These are phyloP conservation scores for Reticulascus tulasneorum DNA, from an alignment of 2,329 filamentous ascomycete species.

Conservation along the genomic window DNA sequence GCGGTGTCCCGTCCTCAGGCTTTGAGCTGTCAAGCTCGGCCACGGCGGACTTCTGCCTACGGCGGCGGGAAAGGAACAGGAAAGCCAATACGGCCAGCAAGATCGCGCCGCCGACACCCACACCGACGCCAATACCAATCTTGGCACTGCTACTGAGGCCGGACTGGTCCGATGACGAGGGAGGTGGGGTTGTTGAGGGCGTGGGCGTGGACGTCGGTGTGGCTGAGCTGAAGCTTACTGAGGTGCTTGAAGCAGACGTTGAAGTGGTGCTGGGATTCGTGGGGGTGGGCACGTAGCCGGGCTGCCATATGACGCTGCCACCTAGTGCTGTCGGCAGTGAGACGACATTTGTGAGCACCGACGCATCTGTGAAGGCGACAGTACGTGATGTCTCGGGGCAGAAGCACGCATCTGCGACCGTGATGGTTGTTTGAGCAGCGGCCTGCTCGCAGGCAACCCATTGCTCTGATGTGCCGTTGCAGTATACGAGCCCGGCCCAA, in stretches of 20 bases:
- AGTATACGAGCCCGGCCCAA: constrained; percentile 31
- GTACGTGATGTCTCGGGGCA: constrained; percentile 24
- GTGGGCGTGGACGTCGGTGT: constrained; percentile 1
- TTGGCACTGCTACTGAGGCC: constrained; percentile 20
- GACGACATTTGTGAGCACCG: constrained; percentile 21
- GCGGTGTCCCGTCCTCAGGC: not conserved
- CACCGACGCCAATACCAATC: constrained; percentile 18
- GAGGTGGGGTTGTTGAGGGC: not conserved
- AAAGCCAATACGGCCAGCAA: constrained; percentile 16
- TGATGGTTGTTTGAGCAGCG: constrained; percentile 15
- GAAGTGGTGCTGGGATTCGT: not conserved
- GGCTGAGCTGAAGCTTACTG: constrained; percentile 1
- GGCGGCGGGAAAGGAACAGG: constrained; percentile 16
- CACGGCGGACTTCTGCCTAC: not conserved
- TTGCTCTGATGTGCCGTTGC: constrained; percentile 24
- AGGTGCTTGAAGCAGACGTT: not conserved
- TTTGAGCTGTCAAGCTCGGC: constrained; percentile 1
- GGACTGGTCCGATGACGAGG: not conserved
- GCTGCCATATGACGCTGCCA: constrained; percentile 21
- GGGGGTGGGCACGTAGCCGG: constrained; percentile 19
- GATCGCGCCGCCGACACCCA: constrained; percentile 15
- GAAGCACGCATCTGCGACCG: constrained; percentile 21
- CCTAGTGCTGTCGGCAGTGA: constrained; percentile 20
- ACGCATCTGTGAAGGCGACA: constrained; percentile 18
- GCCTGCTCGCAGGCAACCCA: constrained; percentile 28